A percentile compares a stretch with the other conserved stretches of the same genome.
phyloP scores from a whole-genome alignment of 495 filamentous ascomycete species.

The Ramalina intermedia region DNA sequence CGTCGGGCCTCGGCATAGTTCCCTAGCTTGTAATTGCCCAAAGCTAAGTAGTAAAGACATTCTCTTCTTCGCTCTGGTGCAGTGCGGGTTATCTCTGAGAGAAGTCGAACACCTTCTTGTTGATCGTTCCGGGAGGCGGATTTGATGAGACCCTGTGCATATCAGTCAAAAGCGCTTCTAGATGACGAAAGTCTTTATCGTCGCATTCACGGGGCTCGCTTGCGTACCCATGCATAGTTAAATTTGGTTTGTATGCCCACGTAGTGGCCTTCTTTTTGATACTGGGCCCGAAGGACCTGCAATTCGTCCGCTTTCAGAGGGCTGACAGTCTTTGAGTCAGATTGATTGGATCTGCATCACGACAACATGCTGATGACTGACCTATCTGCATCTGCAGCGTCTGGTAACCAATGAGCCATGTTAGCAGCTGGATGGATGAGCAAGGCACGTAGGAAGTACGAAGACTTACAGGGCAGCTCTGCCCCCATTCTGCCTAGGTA shows the following conservation, averaged over 20 bases:
- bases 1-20: slow-evolving; percentile 88
- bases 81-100: slow-evolving; percentile 92
- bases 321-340: slow-evolving; percentile 27
- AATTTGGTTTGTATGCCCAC: slow-evolving; percentile 97
- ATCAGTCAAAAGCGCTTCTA: slow-evolving; percentile 5
- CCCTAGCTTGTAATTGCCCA: slow-evolving; percentile 95
- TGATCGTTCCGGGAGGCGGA: slow-evolving; percentile 69
- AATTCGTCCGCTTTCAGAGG: slow-evolving; percentile 82
- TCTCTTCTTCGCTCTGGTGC: slow-evolving; percentile 84
- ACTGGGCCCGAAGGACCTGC: slow-evolving; percentile 79
- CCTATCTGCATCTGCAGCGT: slow-evolving; percentile 96
- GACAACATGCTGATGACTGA: slow-evolving; percentile 22
- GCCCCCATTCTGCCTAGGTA: slow-evolving; percentile 31
- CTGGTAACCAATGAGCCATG: slow-evolving; percentile 29
- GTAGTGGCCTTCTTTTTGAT: slow-evolving; percentile 90
- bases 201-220: neutral
- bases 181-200: neutral
- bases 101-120: slow-evolving; percentile 84
- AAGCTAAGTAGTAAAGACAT: slow-evolving; percentile 92
- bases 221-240: slow-evolving; percentile 90
- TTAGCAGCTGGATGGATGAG: slow-evolving; percentile 3
- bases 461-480: slow-evolving; percentile 55
- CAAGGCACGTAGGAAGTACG: neutral
- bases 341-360: neutral
- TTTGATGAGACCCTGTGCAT: slow-evolving; percentile 76